phyloP scores from a whole-genome alignment of 106 monocot genomes.

The Allium fistulosum region DNA sequence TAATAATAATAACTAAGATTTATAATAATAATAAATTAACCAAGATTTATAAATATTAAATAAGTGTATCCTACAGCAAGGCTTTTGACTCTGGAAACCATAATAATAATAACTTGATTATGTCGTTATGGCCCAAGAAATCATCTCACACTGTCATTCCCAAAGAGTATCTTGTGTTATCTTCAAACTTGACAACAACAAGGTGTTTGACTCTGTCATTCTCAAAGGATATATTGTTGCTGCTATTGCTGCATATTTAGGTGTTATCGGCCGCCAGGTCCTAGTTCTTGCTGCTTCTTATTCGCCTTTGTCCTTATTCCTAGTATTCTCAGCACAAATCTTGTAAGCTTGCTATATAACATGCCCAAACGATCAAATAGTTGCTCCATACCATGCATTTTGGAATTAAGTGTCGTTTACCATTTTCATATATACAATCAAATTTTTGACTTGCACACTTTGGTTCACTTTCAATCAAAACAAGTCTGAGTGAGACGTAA shows the following conservation, averaged over 20 bases:
- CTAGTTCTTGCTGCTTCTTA: constrained; percentile 19
- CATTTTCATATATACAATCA: too few relatives aligned
- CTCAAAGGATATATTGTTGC: constrained; percentile 12
- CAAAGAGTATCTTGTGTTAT: too few relatives aligned
- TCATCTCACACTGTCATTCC: too few relatives aligned
- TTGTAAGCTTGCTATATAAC: constrained; percentile 89
- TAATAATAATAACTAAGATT: too few relatives aligned
- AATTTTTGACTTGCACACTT: background rate
- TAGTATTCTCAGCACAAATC: constrained; percentile 67
- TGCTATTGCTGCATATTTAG: constrained; percentile 8
- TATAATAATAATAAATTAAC: too few relatives aligned
- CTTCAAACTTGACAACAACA: too few relatives aligned
- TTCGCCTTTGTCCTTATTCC: constrained; percentile 56
- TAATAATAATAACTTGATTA: too few relatives aligned
- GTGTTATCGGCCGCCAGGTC: constrained; percentile 15
- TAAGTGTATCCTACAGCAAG: too few relatives aligned
- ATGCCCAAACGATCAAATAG: constrained; percentile 86
- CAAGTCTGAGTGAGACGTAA: background rate
- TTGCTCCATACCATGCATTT: constrained; percentile 17
- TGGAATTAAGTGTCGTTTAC: background rate
- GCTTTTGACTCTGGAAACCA: too few relatives aligned
- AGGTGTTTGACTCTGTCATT: too few relatives aligned
- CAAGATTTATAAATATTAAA: too few relatives aligned
- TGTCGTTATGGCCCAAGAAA: too few relatives aligned
- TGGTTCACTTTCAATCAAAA: background rate